Percentiles rank a stretch among this genome's conserved stretches.
These are phyloP conservation scores for Plasmodium inui DNA, from an alignment of 169 alveolate genomes.

Conservation along the genomic window DNA sequence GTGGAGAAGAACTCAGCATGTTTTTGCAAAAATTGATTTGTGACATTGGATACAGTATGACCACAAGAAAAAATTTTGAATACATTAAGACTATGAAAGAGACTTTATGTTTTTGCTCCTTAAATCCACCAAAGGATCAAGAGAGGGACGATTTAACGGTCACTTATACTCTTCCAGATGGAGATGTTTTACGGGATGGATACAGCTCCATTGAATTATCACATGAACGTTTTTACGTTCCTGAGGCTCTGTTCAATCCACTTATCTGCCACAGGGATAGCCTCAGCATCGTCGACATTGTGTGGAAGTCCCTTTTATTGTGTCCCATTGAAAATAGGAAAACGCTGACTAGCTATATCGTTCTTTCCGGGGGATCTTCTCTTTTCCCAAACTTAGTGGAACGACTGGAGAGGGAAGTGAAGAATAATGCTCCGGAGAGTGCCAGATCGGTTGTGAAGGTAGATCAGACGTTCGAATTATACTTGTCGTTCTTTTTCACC, in stretches of 20 bases:
- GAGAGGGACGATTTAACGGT: slow-evolving; percentile 77
- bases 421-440: slow-evolving; percentile 82
- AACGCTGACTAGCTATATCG: slow-evolving; percentile 77
- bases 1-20: slow-evolving; percentile 90
- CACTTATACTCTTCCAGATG: slow-evolving; percentile 89
- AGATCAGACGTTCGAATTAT: not conserved
- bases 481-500: not conserved
- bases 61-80: slow-evolving; percentile 86
- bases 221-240: slow-evolving; percentile 89
- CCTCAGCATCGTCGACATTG: slow-evolving; percentile 77
- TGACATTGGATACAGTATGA: slow-evolving; percentile 84
- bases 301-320: slow-evolving; percentile 80
- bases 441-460: slow-evolving; percentile 81
- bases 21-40: slow-evolving; percentile 86
- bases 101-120: slow-evolving; percentile 87
- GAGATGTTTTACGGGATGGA: slow-evolving; percentile 87
- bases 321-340: slow-evolving; percentile 80
- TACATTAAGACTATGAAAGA: slow-evolving; percentile 87
- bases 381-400: slow-evolving; percentile 80
- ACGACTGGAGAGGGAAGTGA: slow-evolving; percentile 80
- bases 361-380: slow-evolving; percentile 82
- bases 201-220: slow-evolving; percentile 82
- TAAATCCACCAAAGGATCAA: slow-evolving; percentile 87
- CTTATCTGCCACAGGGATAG: slow-evolving; percentile 72
- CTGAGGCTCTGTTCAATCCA: slow-evolving; percentile 90